These are phyloP conservation scores for Clarireedia hainanense DNA, from an alignment of 2,329 filamentous ascomycete genomes.

Conservation along the genomic window DNA sequence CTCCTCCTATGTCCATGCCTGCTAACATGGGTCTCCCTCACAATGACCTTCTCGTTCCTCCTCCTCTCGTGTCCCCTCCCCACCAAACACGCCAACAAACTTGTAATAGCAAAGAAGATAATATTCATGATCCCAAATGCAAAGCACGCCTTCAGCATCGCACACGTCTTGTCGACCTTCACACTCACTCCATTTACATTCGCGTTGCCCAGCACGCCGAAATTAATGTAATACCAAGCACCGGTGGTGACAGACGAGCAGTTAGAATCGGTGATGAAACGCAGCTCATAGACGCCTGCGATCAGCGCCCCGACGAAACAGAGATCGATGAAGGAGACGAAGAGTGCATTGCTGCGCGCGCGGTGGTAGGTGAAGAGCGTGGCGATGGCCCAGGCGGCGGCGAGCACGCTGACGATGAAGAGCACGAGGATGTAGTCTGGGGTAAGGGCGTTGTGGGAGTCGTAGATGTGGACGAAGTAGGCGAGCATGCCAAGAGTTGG, in stretches of 20 bases:
- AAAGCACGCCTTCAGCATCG: conserved; percentile 86
- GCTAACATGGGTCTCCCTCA: conserved; percentile 23
- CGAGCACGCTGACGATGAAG: conserved; percentile 60
- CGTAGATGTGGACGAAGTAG: conserved; percentile 57
- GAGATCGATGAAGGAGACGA: conserved; percentile 53
- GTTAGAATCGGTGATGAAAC: conserved; percentile 52
- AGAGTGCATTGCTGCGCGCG: conserved; percentile 50
- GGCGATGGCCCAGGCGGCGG: conserved; percentile 53
- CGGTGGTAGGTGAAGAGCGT: conserved; percentile 62
- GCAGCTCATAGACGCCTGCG: conserved; percentile 51
- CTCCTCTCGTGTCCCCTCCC: conserved; percentile 9
- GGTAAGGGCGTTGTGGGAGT: conserved; percentile 47
- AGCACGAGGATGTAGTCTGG: conserved; percentile 56
- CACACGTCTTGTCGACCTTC: conserved; percentile 66
- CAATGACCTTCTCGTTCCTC: conserved; percentile 18
- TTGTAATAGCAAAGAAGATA: conserved; percentile 72
- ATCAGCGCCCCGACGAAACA: conserved; percentile 57
- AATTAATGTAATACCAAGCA: conserved; percentile 45
- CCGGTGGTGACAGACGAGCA: conserved; percentile 52
- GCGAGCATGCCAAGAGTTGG: conserved; percentile 59
- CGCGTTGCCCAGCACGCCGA: conserved; percentile 55
- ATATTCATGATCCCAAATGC: conserved; percentile 85
- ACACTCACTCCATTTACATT: conserved; percentile 43
- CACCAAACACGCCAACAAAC: conserved; percentile 53
- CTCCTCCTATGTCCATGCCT: conserved; percentile 25